Evolutionary conservation across 768 basidiomycete species (phyloP).

Genomic region (Tephrocybe sp.): DNA sequence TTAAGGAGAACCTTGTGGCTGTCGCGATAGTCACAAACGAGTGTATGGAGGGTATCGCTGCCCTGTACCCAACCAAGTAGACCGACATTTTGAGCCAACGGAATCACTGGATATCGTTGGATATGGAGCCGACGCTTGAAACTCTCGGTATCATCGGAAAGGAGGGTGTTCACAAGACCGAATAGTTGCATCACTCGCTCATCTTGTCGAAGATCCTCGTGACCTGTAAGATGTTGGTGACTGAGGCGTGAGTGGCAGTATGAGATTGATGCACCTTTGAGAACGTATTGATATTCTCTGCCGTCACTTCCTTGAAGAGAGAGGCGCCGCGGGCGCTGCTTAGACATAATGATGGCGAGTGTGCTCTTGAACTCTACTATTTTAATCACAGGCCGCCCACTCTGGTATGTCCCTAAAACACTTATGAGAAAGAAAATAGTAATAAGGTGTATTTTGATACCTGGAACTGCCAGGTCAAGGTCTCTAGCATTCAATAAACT

Average conservation of each 20-base stretch:
- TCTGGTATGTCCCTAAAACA: constrained; percentile 82
- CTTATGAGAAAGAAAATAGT: not conserved
- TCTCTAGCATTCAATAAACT: constrained; percentile 83
- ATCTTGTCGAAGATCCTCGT: constrained; percentile 98
- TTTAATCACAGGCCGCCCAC: constrained; percentile 76
- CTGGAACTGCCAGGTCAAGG: constrained; percentile 92
- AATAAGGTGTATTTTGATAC: constrained; percentile 34
- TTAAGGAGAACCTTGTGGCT: constrained; percentile 95
- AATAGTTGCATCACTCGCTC: constrained; percentile 99
- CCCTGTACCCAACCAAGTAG: constrained; percentile 95
- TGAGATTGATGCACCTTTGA: constrained; percentile 67
- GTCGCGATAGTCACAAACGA: constrained; percentile 95
- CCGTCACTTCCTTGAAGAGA: constrained; percentile 88
- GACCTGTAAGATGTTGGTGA: constrained; percentile 49
- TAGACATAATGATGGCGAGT: constrained; percentile 90
- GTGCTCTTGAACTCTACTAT: constrained; percentile 87
- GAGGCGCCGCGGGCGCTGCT: constrained; percentile 90
- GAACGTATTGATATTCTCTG: constrained; percentile 83
- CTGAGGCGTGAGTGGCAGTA: not conserved
- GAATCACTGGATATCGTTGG: constrained; percentile 89
- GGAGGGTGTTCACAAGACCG: constrained; percentile 91
- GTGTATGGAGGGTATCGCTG: constrained; percentile 93
- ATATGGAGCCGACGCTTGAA: constrained; percentile 97
- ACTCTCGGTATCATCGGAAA: constrained; percentile 90
- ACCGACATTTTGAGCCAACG: constrained; percentile 94